Base-by-base conservation (phyloP, 768 basidiomycete species). In the Dictyophora rubrovolvata region DNA sequence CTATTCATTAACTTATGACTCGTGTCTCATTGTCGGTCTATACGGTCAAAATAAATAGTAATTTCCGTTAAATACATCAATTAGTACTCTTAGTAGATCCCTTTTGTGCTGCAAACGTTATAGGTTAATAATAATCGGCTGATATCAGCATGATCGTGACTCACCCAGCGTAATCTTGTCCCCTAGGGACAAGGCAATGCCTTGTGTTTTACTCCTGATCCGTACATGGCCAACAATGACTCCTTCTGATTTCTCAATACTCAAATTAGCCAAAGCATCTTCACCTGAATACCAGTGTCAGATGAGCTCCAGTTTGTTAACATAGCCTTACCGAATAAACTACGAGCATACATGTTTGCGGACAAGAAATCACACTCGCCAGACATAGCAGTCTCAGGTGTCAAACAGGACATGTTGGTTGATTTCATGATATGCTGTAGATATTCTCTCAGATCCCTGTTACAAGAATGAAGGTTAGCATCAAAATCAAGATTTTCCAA, bases 301-400 rank as follows among this genome's bases (percentile, higher is more conserved):
- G 28, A 28, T 28, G 28, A 61, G n/a, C n/a, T 51, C 16, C 17
- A 54, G 8, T 9, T 53, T 28, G 28, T 28, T 28, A 33, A 20
- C n/a, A 46, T 8, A 18, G 22, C 76, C 86, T 64, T 54, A 88
- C 93, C 94, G 63, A 98, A 99, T 63, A 95, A 68, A 74, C 90
- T 93, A 59, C 88, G 82, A 16, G 95, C 95, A 72, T 96, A 97
- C 81, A 97, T 84, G 69, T 98, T 97, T 23, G 93, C 95, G 7
- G 90, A 91, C 36, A 98, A 75, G 82, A 97, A 99, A 72, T 94
- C 89, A 67, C 94, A 98, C 62, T 98, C 93, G 54, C 95, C 95
- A 20, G 92, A 92, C 54, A 92, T 81, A 6, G 85, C 86, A 7
- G 80, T 83, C 23, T 87, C 86, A 0, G 95, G 93, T 17, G 95